Evolutionary conservation across 2,329 filamentous ascomycete species (phyloP).

Genomic region (Bipolaris gigantea): DNA sequence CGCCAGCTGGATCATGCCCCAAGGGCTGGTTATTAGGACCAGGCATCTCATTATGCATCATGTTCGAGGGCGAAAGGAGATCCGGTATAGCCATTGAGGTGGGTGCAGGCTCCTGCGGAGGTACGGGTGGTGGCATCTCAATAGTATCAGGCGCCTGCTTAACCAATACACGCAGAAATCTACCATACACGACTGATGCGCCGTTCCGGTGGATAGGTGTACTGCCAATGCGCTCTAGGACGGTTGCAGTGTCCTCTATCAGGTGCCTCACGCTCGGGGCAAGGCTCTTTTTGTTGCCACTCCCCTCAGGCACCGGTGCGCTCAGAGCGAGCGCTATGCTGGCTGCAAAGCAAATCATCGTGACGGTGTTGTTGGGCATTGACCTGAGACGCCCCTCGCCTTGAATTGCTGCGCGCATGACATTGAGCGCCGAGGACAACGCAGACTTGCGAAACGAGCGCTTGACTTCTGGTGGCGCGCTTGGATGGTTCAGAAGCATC

Average conservation of each 20-base stretch:
- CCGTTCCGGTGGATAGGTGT: constrained; percentile 68
- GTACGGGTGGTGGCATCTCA: constrained; percentile 2
- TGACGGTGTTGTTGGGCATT: constrained; percentile 77
- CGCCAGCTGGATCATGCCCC: constrained; percentile 19
- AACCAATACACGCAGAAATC: constrained; percentile 54
- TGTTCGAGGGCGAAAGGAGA: constrained; percentile 8
- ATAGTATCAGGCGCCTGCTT: constrained; percentile 32
- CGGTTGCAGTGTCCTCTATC: constrained; percentile 67
- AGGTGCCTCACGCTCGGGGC: constrained; percentile 41
- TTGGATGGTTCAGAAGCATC: constrained; percentile 73
- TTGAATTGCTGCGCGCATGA: constrained; percentile 72
- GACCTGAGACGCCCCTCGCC: constrained; percentile 70
- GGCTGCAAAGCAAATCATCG: constrained; percentile 74
- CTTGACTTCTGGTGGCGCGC: constrained; percentile 69
- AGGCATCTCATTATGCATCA: constrained; percentile 7
- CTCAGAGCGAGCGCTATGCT: constrained; percentile 55
- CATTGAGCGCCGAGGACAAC: constrained; percentile 72
- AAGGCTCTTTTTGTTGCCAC: constrained; percentile 29
- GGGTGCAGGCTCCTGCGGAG: constrained; percentile 8
- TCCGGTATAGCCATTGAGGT: constrained; percentile 15
- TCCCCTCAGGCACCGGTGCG: constrained; percentile 27
- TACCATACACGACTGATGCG: constrained; percentile 62
- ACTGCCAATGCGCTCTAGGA: constrained; percentile 69
- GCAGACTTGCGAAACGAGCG: constrained; percentile 73
- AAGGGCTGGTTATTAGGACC: constrained; percentile 6